These are phyloP conservation scores for Backusella luteola DNA, from an alignment of 192 early-diverging fungal species.

Conservation along the genomic window DNA sequence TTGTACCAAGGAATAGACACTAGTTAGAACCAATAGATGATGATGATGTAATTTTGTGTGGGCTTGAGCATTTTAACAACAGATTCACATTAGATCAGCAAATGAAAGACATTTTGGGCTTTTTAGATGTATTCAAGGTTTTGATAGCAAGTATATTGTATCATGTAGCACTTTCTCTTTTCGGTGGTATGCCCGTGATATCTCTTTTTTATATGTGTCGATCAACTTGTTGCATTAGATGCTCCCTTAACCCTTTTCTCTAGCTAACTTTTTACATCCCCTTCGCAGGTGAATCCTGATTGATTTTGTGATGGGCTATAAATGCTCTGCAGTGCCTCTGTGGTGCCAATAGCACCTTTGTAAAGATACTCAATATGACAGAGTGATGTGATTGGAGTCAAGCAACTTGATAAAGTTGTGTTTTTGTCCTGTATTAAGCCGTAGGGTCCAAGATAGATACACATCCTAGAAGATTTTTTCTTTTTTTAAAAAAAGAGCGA, in stretches of 20 bases:
- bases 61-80: neutral
- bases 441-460: too few species aligned
- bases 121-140: neutral
- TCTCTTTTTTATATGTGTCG: neutral
- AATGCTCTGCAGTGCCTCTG: neutral
- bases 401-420: too few species aligned
- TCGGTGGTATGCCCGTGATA: neutral
- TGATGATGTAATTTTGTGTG: neutral
- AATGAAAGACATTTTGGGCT: too few species aligned
- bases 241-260: neutral
- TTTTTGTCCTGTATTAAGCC: too few species aligned
- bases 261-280: neutral
- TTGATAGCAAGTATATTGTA: neutral
- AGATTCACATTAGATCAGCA: too few species aligned
- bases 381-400: too few species aligned
- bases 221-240: neutral
- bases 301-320: neutral
- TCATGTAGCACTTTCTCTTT: neutral
- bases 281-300: neutral
- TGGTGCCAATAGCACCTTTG: constrained; percentile 15
- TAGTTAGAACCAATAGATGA: too few species aligned
- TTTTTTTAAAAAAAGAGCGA: too few species aligned
- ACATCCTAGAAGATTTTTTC: too few species aligned
- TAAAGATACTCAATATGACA: constrained; percentile 10
- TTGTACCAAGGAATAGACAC: neutral